phyloP scores from a whole-genome alignment of 2,329 filamentous ascomycete genomes.

The Trichoderma simmonsii region DNA sequence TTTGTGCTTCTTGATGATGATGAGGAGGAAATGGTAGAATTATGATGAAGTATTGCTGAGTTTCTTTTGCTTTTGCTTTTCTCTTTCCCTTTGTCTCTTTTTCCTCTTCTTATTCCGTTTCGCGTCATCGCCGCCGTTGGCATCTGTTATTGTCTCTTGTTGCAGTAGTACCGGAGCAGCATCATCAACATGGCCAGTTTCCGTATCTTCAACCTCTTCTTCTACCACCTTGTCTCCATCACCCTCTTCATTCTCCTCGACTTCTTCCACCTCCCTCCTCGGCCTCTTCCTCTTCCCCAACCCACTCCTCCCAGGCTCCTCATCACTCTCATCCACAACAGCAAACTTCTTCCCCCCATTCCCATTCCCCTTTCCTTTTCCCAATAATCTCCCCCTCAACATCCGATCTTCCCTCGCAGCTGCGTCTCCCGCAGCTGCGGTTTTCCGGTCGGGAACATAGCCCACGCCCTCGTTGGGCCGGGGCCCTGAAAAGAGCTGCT shows the following conservation, averaged over 20 bases:
- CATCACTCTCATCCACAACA: slow-evolving; percentile 30
- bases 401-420: slow-evolving; percentile 29
- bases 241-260: background rate
- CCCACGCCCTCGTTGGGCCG: slow-evolving; percentile 42
- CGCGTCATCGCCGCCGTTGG: background rate
- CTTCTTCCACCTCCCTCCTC: slow-evolving; percentile 4
- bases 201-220: slow-evolving; percentile 8
- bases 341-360: background rate
- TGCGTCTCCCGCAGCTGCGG: slow-evolving; percentile 24
- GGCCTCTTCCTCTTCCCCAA: slow-evolving; percentile 39
- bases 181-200: slow-evolving; percentile 29
- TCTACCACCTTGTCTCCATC: background rate
- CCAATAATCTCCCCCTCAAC: slow-evolving; percentile 33
- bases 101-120: slow-evolving; percentile 1
- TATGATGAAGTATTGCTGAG: background rate
- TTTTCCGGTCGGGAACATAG: slow-evolving; percentile 31
- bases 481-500: slow-evolving; percentile 26
- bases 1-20: background rate
- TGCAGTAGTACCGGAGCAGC: slow-evolving; percentile 10
- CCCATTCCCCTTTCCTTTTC: slow-evolving; percentile 20
- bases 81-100: background rate
- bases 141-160: background rate
- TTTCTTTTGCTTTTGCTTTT: slow-evolving; percentile 24
- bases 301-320: slow-evolving; percentile 37
- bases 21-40: background rate